Conservation (phyloP, 148 eudicot species). For the Chenopodium suecicum region DNA sequence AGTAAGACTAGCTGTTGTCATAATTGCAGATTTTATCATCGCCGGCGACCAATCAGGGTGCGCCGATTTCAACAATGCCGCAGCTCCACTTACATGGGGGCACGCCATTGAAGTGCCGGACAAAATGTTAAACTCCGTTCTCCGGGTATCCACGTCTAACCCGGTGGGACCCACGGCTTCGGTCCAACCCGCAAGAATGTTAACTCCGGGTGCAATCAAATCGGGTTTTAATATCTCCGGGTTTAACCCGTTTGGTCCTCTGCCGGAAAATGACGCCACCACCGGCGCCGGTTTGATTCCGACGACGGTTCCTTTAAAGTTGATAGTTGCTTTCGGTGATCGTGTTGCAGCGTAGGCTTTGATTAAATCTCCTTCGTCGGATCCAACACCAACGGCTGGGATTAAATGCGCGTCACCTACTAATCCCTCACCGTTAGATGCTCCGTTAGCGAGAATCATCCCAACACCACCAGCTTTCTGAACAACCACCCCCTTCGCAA, state of each 20-base stretch:
- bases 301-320: constrained; percentile 63
- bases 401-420: constrained; percentile 90
- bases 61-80: constrained; percentile 84
- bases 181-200: constrained; percentile 87
- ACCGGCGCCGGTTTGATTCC: constrained; percentile 91
- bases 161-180: constrained; percentile 88
- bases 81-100: constrained; percentile 93
- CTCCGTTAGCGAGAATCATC: constrained; percentile 83
- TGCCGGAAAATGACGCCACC: constrained; percentile 77
- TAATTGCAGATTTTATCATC: constrained; percentile 78
- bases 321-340: constrained; percentile 49
- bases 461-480: constrained; percentile 94
- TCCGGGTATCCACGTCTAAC: constrained; percentile 57
- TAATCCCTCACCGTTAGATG: constrained; percentile 78
- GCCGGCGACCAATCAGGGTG: constrained; percentile 93
- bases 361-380: constrained; percentile 61
- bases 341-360: constrained; percentile 46
- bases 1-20: constrained; percentile 76
- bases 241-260: constrained; percentile 89
- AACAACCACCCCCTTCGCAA: constrained; percentile 88
- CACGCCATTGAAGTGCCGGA: constrained; percentile 97
- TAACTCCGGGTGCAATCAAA: constrained; percentile 90
- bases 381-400: constrained; percentile 77
- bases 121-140: constrained; percentile 76
- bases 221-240: constrained; percentile 96